These are phyloP conservation scores for Carpinus viminea DNA, from an alignment of 306 rosid genomes.

Conservation along the genomic window DNA sequence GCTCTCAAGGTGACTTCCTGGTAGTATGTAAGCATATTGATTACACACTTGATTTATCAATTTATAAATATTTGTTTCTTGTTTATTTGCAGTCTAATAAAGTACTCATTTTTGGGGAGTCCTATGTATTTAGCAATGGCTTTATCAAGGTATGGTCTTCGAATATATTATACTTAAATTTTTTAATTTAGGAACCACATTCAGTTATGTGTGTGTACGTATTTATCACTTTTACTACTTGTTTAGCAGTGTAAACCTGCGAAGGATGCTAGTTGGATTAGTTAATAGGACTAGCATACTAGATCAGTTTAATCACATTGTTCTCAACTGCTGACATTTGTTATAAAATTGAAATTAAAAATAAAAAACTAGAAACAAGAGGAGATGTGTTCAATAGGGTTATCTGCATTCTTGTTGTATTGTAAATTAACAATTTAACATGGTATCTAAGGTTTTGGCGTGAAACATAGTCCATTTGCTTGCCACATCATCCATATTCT, in stretches of 20 bases:
- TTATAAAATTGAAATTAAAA: background rate
- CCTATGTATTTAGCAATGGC: slow-evolving; percentile 69
- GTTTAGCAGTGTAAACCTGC: background rate
- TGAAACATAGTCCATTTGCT: background rate
- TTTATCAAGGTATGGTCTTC: slow-evolving; percentile 70
- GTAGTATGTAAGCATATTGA: slow-evolving; percentile 25
- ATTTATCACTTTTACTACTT: background rate
- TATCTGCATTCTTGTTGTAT: background rate
- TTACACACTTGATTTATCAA: slow-evolving; percentile 13
- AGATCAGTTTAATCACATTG: background rate
- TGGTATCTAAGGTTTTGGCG: background rate
- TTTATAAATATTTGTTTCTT: slow-evolving; percentile 27
- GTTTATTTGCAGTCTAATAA: slow-evolving; percentile 72
- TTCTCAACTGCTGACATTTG: too few species aligned
- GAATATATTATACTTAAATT: slow-evolving; percentile 21
- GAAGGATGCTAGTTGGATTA: background rate
- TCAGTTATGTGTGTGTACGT: background rate
- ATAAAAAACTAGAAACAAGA: background rate
- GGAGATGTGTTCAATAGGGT: background rate
- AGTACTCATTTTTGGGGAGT: slow-evolving; percentile 80
- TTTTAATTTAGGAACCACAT: slow-evolving; percentile 20
- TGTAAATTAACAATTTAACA: background rate
- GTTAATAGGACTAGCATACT: background rate
- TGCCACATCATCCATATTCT: background rate
- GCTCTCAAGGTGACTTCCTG: slow-evolving; percentile 74